phyloP scores from a whole-genome alignment of 257 asterid species.

The Dorcoceras hygrometricum region DNA sequence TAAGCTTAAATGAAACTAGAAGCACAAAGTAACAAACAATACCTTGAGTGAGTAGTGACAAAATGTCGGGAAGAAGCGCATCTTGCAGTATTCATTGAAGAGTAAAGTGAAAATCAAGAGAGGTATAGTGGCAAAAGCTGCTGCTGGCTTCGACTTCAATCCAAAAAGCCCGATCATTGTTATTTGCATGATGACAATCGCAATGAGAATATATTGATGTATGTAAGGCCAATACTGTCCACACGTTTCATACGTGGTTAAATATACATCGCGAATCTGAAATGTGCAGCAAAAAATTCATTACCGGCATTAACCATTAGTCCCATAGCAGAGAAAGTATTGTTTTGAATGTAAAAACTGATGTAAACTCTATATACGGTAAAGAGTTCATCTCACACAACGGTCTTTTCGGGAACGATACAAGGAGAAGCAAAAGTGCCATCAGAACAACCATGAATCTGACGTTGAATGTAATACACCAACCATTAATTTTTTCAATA shows the following conservation, averaged over 20 bases:
- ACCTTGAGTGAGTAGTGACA: conserved; percentile 73
- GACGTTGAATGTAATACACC: not conserved
- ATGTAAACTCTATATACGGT: no score
- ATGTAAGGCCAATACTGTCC: conserved; percentile 94
- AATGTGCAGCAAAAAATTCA: conserved; percentile 9
- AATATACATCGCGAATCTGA: conserved; percentile 85
- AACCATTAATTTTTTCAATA: not conserved
- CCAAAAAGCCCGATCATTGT: conserved; percentile 93
- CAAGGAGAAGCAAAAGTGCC: not conserved
- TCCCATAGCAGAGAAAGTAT: not conserved
- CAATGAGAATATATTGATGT: conserved; percentile 71
- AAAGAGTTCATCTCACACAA: not conserved
- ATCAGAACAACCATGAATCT: not conserved
- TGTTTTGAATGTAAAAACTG: not conserved
- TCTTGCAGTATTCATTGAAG: conserved; percentile 87
- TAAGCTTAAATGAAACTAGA: not conserved
- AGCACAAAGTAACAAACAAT: not conserved
- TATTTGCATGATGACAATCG: conserved; percentile 76
- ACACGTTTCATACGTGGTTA: conserved; percentile 79
- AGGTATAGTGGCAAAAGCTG: conserved; percentile 71
- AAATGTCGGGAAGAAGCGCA: conserved; percentile 78
- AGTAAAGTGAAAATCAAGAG: conserved; percentile 62
- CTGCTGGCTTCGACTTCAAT: conserved; percentile 86
- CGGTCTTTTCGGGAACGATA: not conserved
- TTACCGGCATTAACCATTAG: conserved; percentile 8